Evolutionary conservation across 2,329 filamentous ascomycete genomes (phyloP), one percentile per base, ranked within the genome.

Genomic region (Aspergillus luchuensis): DNA sequence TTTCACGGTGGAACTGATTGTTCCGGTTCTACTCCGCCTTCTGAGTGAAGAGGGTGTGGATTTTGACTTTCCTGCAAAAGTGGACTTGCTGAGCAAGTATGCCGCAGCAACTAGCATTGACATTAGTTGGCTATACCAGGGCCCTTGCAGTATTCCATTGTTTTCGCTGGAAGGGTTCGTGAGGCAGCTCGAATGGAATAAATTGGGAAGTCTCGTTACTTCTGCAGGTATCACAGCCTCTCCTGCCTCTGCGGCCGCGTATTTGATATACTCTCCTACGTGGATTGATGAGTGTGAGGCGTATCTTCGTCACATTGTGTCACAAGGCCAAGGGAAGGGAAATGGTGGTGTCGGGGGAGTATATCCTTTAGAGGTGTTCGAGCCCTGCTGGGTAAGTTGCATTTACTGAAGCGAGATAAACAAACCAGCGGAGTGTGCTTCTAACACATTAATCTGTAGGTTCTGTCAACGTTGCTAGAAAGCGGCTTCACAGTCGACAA

Each of bases 201-300:
- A 67, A 51, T 61, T 79, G 11, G 58, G 56, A 8, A 73, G 77
- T 23, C 28, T 53, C 23, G 38, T 57, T 73, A 77, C 58, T 68
- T 61, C 48, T 55, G 74, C 72, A 1, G 68, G 68, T 5, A 74
- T 79, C 62, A 68, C 77, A 61, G 76, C 66, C 2, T 78, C 76
- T 2, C 77, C 78, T 7, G 74, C 76, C 1, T 76, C 77, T 1
- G 78, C 77, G 1, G 77, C 76, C 0, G 76, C 72, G 30, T 77
- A 75, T 59, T 51, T 77, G 5, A 74, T 76, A 58, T 56, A 72
- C 30, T 50, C 60, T 7, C 62, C 61, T 4, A 23, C 33, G 1
- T 77, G 75, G 75, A 71, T 75, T 57, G 50, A 67, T n/a, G 69
- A 74, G 21, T 67, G 71, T 3, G 74, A 76, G 54, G 59, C 23